These are phyloP conservation scores for Solanum corneliomulleri DNA, from an alignment of 257 asterid species.

Conservation along the genomic window DNA sequence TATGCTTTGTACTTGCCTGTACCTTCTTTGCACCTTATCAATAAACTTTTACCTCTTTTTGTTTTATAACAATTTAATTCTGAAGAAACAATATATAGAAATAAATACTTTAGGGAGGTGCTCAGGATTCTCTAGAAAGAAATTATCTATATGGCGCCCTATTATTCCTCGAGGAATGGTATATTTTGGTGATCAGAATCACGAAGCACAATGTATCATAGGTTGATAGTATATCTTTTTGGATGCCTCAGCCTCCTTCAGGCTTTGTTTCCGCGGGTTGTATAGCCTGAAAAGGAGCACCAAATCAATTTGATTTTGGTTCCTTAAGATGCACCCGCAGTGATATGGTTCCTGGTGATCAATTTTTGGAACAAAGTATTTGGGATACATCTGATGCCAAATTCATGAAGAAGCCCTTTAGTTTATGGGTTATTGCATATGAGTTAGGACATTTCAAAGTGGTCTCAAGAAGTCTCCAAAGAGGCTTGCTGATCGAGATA, in stretches of 20 bases:
- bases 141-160: constrained; percentile 87
- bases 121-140: constrained; percentile 29
- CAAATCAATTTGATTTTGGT: constrained; percentile 62
- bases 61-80: background rate
- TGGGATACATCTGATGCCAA: constrained; percentile 85
- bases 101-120: background rate
- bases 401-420: constrained; percentile 50
- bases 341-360: constrained; percentile 71
- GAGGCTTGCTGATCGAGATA: constrained; percentile 59
- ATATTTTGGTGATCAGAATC: constrained; percentile 44
- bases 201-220: background rate
- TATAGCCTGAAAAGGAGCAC: constrained; percentile 67
- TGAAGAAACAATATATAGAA: background rate
- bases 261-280: constrained; percentile 85
- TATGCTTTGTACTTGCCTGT: background rate
- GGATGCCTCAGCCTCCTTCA: constrained; percentile 96
- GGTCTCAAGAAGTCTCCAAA: constrained; percentile 80
- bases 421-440: constrained; percentile 67
- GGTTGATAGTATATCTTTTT: constrained; percentile 59
- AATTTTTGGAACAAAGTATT: constrained; percentile 60
- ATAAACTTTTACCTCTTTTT: background rate
- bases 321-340: constrained; percentile 77
- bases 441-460: constrained; percentile 58
- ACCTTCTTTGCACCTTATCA: background rate
- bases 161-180: constrained; percentile 78